Conservation (phyloP, 2,329 filamentous ascomycete genomes). For the Thermomyces lanuginosus region DNA sequence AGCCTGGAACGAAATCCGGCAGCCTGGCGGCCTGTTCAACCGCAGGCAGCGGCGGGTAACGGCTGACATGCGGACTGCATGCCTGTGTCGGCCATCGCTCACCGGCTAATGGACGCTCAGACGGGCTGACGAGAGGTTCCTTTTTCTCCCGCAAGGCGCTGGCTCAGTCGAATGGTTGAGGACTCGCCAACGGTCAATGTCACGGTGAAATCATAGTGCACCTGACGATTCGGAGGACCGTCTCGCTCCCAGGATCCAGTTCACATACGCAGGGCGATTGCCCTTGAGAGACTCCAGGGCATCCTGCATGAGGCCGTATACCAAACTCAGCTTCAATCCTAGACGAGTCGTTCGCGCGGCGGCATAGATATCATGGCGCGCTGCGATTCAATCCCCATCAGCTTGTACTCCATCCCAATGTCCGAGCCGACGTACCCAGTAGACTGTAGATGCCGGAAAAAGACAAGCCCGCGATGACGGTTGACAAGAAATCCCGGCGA, state of each 20-base stretch:
- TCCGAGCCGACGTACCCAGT: conserved; percentile 42
- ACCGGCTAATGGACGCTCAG: too few species aligned
- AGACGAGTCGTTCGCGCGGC: conserved; percentile 63
- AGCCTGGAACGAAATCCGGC: too few species aligned
- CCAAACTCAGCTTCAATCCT: conserved; percentile 61
- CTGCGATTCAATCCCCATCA: conserved; percentile 28
- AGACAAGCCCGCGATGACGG: conserved; percentile 64
- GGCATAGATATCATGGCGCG: conserved; percentile 62
- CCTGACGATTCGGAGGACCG: conserved; percentile 11
- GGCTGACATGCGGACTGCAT: too few species aligned
- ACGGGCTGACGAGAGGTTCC: too few species aligned
- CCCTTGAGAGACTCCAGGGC: conserved; percentile 51
- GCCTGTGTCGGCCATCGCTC: too few species aligned
- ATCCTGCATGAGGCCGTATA: conserved; percentile 71
- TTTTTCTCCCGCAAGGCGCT: too few species aligned
- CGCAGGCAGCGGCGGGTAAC: too few species aligned
- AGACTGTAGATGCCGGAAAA: conserved; percentile 77
- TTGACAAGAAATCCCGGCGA: conserved; percentile 60
- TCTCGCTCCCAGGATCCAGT: conserved; percentile 41
- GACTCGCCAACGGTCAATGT: too few species aligned
- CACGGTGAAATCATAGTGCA: too few species aligned
- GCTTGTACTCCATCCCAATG: conserved; percentile 5
- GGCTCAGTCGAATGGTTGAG: too few species aligned
- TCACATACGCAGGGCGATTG: conserved; percentile 57
- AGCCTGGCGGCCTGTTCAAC: too few species aligned